A percentile compares a stretch with the other conserved stretches of the same genome.
These are phyloP conservation scores for Bryum argenteum DNA, from an alignment of 225 moss, liverwort and hornwort genomes.

Conservation along the genomic window DNA sequence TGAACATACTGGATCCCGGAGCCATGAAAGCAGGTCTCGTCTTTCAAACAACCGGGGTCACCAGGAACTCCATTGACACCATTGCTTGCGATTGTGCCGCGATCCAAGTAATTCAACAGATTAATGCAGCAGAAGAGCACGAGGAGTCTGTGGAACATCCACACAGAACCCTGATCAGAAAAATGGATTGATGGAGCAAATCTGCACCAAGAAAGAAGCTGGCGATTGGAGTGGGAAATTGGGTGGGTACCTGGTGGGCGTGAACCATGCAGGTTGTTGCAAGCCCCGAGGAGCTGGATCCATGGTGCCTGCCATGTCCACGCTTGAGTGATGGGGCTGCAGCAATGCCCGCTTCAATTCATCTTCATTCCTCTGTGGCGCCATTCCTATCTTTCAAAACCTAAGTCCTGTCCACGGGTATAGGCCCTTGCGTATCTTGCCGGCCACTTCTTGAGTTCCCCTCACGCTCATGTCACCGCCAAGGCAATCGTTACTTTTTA, in stretches of 20 bases:
- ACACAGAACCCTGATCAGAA: neutral
- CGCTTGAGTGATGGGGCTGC: neutral
- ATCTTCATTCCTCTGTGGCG: neutral
- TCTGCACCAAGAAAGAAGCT: neutral
- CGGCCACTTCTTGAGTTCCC: neutral
- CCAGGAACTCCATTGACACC: slow-evolving; percentile 61
- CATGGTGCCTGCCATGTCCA: slow-evolving; percentile 24
- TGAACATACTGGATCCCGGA: slow-evolving; percentile 39
- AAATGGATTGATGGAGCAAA: neutral
- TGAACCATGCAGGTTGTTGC: slow-evolving; percentile 31
- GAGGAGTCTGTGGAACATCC: slow-evolving; percentile 45
- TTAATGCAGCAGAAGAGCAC: slow-evolving; percentile 60
- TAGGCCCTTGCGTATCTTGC: neutral
- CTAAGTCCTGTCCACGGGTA: slow-evolving; percentile 18
- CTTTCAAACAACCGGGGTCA: slow-evolving; percentile 47
- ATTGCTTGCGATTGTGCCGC: slow-evolving; percentile 65
- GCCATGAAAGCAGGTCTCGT: slow-evolving; percentile 39
- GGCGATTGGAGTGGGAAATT: neutral
- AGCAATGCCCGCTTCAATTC: neutral
- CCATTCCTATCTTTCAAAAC: neutral
- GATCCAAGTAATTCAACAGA: slow-evolving; percentile 65
- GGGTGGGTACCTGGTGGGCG: slow-evolving; percentile 16
- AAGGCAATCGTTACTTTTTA: no score
- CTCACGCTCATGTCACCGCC: no score
- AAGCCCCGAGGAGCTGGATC: neutral